Evolutionary conservation across 495 filamentous ascomycete genomes (phyloP), one percentile per base, ranked within the genome.

Genomic region (Extremus antarcticus): DNA sequence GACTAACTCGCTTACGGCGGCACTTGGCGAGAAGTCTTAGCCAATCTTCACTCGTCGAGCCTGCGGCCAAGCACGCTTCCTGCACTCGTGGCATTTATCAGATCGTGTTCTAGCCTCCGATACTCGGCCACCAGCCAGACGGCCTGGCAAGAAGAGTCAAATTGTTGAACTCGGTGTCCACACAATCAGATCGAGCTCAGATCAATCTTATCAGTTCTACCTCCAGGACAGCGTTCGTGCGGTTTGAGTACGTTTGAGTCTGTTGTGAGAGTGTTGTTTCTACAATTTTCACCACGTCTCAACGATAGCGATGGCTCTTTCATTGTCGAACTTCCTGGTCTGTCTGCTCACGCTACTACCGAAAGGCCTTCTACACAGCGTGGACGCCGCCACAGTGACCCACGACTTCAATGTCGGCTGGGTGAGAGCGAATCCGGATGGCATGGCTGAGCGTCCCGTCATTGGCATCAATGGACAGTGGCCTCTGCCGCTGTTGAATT

Each of bases 381-480:
- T 73, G 32, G 47, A 68, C 47, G 79, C 82, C 46, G 83, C 78
- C 35, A 85, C 80, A 1, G 78, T 88, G 51, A 81, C 75, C 22
- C 85, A 88, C 64, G 75, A 94, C 66, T 94, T 86, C 71, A 84
- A 86, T 63, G 76, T 91, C 56, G 76, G 77, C 25, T 94, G 90
- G 89, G 82, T 89, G 4, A 81, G 72, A 24, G 81, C 84, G 9
- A 91, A 89, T 63, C 89, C 89, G 2, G 89, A 94, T 70, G 85
- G 83, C 16, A 65, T 77, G 39, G 77, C 78, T 20, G 74, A 79
- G 1, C 76, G 88, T 13, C 78, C 78, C 39, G 79, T 79, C 3
- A 88, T 94, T 63, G 85, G 85, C 43, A 87, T 92, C 73, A 94
- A 94, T 64, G 80, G 78, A 0, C 71, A 87, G 74, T 92, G 85